Evolutionary conservation across 768 basidiomycete species (phyloP).

Genomic region (Panaeolus cyanescens): DNA sequence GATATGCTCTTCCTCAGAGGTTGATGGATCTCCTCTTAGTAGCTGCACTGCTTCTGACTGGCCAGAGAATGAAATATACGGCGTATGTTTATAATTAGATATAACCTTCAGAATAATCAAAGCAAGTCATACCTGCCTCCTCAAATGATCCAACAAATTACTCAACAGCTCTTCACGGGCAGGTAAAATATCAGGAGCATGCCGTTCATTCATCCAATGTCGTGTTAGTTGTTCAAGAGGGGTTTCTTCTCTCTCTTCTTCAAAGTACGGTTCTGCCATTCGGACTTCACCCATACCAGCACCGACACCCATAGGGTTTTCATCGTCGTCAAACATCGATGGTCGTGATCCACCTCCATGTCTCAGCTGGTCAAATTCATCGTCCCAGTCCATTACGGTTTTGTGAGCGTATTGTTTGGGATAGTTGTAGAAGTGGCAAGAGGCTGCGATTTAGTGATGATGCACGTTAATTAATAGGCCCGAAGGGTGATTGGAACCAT

Average conservation of each 20-base stretch:
- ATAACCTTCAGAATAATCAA: too few relatives aligned
- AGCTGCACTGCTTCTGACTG: slow-evolving; percentile 80
- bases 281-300: slow-evolving; percentile 39
- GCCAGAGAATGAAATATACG: slow-evolving; percentile 8
- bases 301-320: slow-evolving; percentile 20
- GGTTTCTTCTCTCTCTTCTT: slow-evolving; percentile 44
- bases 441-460: neutral
- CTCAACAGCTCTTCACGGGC: slow-evolving; percentile 71
- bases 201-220: slow-evolving; percentile 86
- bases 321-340: neutral
- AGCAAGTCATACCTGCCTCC: slow-evolving; percentile 89
- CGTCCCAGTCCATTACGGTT: slow-evolving; percentile 38
- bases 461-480: slow-evolving; percentile 1
- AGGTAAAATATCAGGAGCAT: slow-evolving; percentile 78
- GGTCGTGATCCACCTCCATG: slow-evolving; percentile 4
- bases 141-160: slow-evolving; percentile 70
- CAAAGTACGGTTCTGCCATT: slow-evolving; percentile 24
- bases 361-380: slow-evolving; percentile 32
- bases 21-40: slow-evolving; percentile 76
- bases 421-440: neutral
- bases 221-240: slow-evolving; percentile 71
- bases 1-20: slow-evolving; percentile 92
- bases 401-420: neutral
- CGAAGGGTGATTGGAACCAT: neutral
- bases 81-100: neutral